Base-by-base conservation (phyloP, 2,329 filamentous ascomycete genomes). In the Rhinocladiella mackenziei region DNA sequence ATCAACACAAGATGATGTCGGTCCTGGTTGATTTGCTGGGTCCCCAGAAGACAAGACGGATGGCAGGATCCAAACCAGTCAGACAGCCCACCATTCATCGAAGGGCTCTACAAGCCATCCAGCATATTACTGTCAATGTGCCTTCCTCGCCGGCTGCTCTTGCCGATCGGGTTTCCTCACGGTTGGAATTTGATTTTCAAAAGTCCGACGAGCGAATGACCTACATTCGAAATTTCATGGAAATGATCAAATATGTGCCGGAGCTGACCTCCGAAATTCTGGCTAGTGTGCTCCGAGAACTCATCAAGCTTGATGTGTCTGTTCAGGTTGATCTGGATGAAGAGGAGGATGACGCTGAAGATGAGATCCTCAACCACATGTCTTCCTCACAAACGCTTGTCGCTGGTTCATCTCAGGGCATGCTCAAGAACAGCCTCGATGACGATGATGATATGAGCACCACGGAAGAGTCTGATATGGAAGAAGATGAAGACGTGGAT, bases 281-380 rank as follows among this genome's bases (percentile, higher is more conserved):
- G 52, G 82, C 88, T 43, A 70, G 94, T 9, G 84, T 97, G 35
- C 84, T 89, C 30, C 85, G 91, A 56, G 83, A 86, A 51, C 75
- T 97, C 5, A 87, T 97, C 59, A 92, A 92, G 66, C 86, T 97
- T 46, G 92, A 98, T 62, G 88, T 94, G 1, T 86, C 96, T 62
- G 92, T 97, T 65, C 91, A 96, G 65, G 78, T 89, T 37, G 89
- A 97, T 59, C 72, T 97, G 58, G 89, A 97, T 51, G 89, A 97
- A 57, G 71, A 95, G 50, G 91, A 96, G 51, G 91, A 97, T 52
- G 86, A 94, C 43, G 75, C 88, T 7, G 85, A 88, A 42, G 81
- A 89, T 17, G 80, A 81, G 40, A 78, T 91, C 13, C 74, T 86
- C 38, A 73, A 74, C 60, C 77, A 73, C 38, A 63, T 76, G 13